Conservation (phyloP, 2,329 filamentous ascomycete species). For the Beauveria rudraprayagi region DNA sequence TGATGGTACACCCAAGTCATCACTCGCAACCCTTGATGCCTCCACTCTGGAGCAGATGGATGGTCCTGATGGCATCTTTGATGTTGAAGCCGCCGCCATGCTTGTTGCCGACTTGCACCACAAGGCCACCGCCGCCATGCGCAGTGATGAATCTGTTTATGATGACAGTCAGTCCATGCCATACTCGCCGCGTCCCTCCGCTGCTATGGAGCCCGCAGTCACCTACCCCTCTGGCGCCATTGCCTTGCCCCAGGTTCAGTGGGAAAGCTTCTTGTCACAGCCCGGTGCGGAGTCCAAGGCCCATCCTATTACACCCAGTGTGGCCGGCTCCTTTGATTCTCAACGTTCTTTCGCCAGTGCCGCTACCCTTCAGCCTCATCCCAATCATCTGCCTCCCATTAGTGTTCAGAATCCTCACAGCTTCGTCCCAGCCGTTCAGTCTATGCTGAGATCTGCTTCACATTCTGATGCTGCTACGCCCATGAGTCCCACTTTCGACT, state of each 20-base stretch:
- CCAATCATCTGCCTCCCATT: constrained; percentile 59
- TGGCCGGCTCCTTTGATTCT: constrained; percentile 59
- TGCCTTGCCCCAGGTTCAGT: constrained; percentile 77
- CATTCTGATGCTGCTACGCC: constrained; percentile 63
- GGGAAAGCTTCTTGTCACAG: constrained; percentile 80
- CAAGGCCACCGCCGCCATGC: constrained; percentile 72
- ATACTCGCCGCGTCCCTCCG: constrained; percentile 63
- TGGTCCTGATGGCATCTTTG: constrained; percentile 82
- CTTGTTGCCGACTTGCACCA: constrained; percentile 97
- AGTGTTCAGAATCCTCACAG: constrained; percentile 55
- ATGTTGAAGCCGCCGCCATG: constrained; percentile 96
- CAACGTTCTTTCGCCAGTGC: constrained; percentile 54
- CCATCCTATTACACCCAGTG: constrained; percentile 61
- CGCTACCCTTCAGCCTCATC: constrained; percentile 48
- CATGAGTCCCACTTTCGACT: constrained; percentile 65
- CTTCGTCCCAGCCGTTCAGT: constrained; percentile 57
- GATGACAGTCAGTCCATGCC: constrained; percentile 54
- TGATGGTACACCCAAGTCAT: constrained; percentile 62
- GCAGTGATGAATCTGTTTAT: constrained; percentile 46
- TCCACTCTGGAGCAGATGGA: constrained; percentile 88
- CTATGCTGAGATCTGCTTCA: constrained; percentile 66
- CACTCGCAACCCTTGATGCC: constrained; percentile 70
- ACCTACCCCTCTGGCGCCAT: constrained; percentile 72
- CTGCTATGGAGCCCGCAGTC: constrained; percentile 69
- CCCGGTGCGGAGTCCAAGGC: constrained; percentile 63